Evolutionary conservation across 139 green algal genomes (phyloP), one percentile per base, ranked within the genome.

Genomic region (Yamagishiella unicocca): DNA sequence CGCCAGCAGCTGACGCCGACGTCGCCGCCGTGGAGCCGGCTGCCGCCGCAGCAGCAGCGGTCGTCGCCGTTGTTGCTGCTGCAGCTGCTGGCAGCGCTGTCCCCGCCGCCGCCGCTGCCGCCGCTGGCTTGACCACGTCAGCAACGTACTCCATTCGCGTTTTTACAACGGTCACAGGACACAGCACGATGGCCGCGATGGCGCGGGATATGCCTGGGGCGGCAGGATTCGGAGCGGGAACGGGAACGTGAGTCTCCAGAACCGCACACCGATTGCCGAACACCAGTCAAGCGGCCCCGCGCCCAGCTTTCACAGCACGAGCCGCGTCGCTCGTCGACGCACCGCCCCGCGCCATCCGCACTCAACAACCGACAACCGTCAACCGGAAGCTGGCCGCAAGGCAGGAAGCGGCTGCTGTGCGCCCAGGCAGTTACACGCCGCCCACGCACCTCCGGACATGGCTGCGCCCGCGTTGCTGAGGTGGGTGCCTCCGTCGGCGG

Each of bases 151-250:
- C 98, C 95, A 99, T 98, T 35, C 97, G 91, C 0, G 98, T 99
- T 83, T 99, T 99, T 21, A 99, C 93, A 0, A 99, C 90, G 1
- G 96, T 99, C 27, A 99, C 83, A 19, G 98, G 98, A 45, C 93
- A 97, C 54, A 98, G 91, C 9, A 96, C 86, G 3, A 96, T 87
- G 27, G 96, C 95, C 12, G 95, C 94, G 61, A 98, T 77, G 0
- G 91, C 95, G 29, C 97, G 89, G 0, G 97, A 93, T 6, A 95
- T 31, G 21, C 96, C 95, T 92, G 87, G 42, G 61, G n/a, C n/a
- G n/a, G n/a, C n/a, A n/a, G n/a, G n/a, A n/a, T n/a, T n/a, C n/a
- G n/a, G n/a, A n/a, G n/a, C n/a, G n/a, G n/a, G n/a, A n/a, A n/a
- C n/a, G n/a, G n/a, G n/a, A n/a, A n/a, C n/a, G n/a, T n/a, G n/a